These are phyloP conservation scores for Kalmanozyma brasiliensis DNA, from an alignment of 1,284 basidiomycete genomes.

Conservation along the genomic window DNA sequence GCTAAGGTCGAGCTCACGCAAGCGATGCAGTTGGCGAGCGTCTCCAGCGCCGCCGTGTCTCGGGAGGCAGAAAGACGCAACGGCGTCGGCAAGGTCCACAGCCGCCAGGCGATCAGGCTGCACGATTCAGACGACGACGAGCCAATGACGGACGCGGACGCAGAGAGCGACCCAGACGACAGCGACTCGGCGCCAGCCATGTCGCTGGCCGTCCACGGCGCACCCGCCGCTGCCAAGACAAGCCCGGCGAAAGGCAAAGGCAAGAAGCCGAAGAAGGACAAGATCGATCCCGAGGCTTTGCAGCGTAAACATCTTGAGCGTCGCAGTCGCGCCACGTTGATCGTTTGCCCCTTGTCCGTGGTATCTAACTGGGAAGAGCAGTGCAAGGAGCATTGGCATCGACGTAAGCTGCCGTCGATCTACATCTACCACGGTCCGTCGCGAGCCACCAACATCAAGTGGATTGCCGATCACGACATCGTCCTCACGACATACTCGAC, in stretches of 20 bases:
- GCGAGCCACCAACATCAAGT: conserved; percentile 83
- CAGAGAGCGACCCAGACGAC: conserved; percentile 14
- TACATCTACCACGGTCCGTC: conserved; percentile 96
- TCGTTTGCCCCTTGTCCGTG: conserved; percentile 94
- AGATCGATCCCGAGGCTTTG: conserved; percentile 69
- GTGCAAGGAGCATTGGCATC: conserved; percentile 81
- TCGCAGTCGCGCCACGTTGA: conserved; percentile 87
- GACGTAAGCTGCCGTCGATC: conserved; percentile 70
- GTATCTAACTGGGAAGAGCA: conserved; percentile 99
- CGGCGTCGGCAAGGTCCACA: conserved; percentile 9
- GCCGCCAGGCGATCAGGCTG: conserved; percentile 9
- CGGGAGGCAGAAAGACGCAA: conserved; percentile 7
- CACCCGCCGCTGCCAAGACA: conserved; percentile 24
- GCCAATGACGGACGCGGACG: neutral
- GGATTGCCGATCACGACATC: conserved; percentile 91
- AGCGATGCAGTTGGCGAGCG: conserved; percentile 11
- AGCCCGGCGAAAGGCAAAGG: conserved; percentile 73
- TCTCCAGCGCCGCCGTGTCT: conserved; percentile 1
- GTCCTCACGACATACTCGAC: conserved; percentile 98
- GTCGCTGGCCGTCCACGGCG: conserved; percentile 35
- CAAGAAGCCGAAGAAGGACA: conserved; percentile 71
- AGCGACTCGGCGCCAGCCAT: conserved; percentile 19
- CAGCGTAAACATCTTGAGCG: conserved; percentile 57
- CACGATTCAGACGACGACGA: conserved; percentile 20
- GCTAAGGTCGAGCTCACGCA: conserved; percentile 5